phyloP scores from a whole-genome alignment of 768 basidiomycete genomes.

The Cyclocybe cylindracea region DNA sequence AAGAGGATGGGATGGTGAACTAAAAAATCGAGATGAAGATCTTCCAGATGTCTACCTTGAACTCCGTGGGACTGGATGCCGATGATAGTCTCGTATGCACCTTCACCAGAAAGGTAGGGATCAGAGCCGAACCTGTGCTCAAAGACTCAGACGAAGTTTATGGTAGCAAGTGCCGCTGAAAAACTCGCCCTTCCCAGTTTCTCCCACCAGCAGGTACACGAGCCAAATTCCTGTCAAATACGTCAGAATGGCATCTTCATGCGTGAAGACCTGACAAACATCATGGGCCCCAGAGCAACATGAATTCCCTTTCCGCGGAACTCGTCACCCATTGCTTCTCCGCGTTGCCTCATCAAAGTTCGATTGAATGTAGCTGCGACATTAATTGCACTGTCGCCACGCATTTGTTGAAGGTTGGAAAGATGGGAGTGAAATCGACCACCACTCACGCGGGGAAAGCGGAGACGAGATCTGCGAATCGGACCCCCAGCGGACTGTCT shows the following conservation, averaged over 20 bases:
- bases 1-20: not conserved
- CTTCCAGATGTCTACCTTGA: slow-evolving; percentile 30
- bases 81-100: slow-evolving; percentile 52
- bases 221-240: slow-evolving; percentile 38
- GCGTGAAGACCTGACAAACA: slow-evolving; percentile 27
- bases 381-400: slow-evolving; percentile 43
- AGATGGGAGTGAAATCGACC: no score
- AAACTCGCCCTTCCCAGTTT: slow-evolving; percentile 52
- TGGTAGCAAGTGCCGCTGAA: not conserved
- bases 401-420: not conserved
- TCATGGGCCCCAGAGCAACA: slow-evolving; percentile 52
- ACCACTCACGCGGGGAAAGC: slow-evolving; percentile 48
- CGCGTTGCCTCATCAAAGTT: slow-evolving; percentile 56
- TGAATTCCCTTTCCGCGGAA: slow-evolving; percentile 62
- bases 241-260: not conserved
- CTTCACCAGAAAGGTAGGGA: slow-evolving; percentile 54
- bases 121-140: slow-evolving; percentile 46
- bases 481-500: slow-evolving; percentile 53
- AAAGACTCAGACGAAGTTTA: not conserved
- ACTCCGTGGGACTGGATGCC: slow-evolving; percentile 57
- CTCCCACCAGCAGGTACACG: slow-evolving; percentile 49
- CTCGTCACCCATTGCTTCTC: slow-evolving; percentile 58
- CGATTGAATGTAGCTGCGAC: slow-evolving; percentile 56
- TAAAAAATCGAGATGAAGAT: not conserved
- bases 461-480: slow-evolving; percentile 46